Percentiles rank a stretch among this genome's conserved stretches.
phyloP scores from a whole-genome alignment of 768 basidiomycete species.

The Trametes cubensis region DNA sequence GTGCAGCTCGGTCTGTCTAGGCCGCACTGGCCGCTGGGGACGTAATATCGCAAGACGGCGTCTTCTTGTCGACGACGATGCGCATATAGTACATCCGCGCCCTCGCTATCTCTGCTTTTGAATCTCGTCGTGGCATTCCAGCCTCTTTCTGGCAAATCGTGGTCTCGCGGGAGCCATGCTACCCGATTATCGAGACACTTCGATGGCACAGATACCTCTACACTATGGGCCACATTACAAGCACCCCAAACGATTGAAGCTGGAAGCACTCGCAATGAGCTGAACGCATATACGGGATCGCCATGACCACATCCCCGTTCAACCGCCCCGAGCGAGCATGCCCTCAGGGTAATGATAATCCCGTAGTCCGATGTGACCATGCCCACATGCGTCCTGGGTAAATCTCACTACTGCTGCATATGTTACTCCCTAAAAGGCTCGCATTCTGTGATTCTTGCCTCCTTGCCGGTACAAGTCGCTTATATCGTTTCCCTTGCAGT shows the following conservation, averaged over 20 bases:
- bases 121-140: not conserved
- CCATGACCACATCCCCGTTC: too few relatives aligned
- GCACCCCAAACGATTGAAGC: too few relatives aligned
- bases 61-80: slow-evolving; percentile 6
- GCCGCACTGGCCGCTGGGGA: not conserved
- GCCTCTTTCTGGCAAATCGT: not conserved
- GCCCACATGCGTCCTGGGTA: too few relatives aligned
- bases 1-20: not conserved
- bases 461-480: not conserved
- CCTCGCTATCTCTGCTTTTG: not conserved
- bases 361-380: too few relatives aligned
- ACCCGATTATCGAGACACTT: too few relatives aligned
- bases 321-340: too few relatives aligned
- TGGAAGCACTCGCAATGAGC: too few relatives aligned
- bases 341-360: too few relatives aligned
- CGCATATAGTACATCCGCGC: not conserved
- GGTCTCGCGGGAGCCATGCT: not conserved
- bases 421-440: not conserved
- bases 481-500: slow-evolving; percentile 43
- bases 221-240: too few relatives aligned
- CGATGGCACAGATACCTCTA: too few relatives aligned
- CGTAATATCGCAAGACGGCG: not conserved
- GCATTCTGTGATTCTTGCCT: not conserved
- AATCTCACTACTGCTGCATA: not conserved
- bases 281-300: too few relatives aligned